Percentiles rank a stretch among this genome's conserved stretches.
Evolutionary conservation across 139 green algal genomes (phyloP).

Genomic region (Raphidocelis subcapitata): DNA sequence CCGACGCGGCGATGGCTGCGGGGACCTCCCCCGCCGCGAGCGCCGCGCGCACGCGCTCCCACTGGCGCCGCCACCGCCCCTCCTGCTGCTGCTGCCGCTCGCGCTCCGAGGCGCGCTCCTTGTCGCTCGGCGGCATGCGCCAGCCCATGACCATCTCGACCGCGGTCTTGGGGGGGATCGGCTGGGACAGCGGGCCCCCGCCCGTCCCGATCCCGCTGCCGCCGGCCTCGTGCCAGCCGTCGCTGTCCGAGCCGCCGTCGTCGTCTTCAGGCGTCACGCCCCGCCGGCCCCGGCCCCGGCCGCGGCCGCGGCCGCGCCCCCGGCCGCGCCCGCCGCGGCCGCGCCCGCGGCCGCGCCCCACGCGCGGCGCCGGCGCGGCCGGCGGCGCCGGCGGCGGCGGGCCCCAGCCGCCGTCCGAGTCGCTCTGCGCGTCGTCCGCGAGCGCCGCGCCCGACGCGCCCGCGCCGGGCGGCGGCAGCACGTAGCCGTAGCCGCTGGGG

Average conservation of each 20-base stretch:
- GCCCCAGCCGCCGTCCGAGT: conserved; percentile 76
- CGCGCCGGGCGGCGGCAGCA: too few relatives aligned
- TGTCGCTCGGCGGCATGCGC: conserved; percentile 49
- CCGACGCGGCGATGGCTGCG: too few relatives aligned
- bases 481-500: neutral
- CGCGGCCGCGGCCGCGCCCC: conserved; percentile 28
- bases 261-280: conserved; percentile 46
- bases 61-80: conserved; percentile 11
- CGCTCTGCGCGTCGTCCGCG: conserved; percentile 40
- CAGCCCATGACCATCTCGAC: conserved; percentile 78
- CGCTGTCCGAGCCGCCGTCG: conserved; percentile 47
- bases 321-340: conserved; percentile 30
- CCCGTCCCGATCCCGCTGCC: conserved; percentile 8
- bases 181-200: conserved; percentile 9
- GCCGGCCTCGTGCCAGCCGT: conserved; percentile 27
- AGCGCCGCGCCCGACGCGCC: neutral
- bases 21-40: too few relatives aligned
- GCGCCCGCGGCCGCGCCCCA: conserved; percentile 11
- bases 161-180: conserved; percentile 25
- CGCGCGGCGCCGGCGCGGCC: conserved; percentile 4
- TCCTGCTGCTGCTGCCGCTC: conserved; percentile 12
- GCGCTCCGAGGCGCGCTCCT: conserved; percentile 33
- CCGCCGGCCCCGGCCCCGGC: conserved; percentile 8
- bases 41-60: too few relatives aligned
- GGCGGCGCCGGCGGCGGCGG: conserved; percentile 4